Base-by-base conservation (phyloP, 169 alveolate genomes). In the Besnoitia besnoiti region DNA sequence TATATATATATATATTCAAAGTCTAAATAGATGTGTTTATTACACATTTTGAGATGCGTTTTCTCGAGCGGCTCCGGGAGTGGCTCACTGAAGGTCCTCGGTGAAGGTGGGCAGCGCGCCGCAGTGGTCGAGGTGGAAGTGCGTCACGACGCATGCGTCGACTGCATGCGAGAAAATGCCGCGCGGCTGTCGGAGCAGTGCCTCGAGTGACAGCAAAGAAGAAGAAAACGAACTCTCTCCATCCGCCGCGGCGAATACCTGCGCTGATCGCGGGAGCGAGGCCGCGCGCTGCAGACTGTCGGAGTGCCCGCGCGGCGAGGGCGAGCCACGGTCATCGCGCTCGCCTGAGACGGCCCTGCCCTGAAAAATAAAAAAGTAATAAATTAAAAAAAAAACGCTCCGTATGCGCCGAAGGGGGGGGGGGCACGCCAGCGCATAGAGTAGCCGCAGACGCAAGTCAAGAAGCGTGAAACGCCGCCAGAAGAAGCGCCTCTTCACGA, bases 81-180 rank as follows among this genome's bases (percentile, higher is more conserved):
- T 27, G 50, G 19, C 92, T 33, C 47, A 89, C 92, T 85, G 85
- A n/a, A 98, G 95, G 89, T 97, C 95, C 94, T 99, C 99, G 39
- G 99, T 98, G 49, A 99, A 98, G 94, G 97, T 98, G 51, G 99
- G 99, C n/a, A 99, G 96, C 21, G 99, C 99, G 10, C 99, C 99
- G 93, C 99, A 97, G 95, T 99, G 99, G 94, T 98, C 99, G 93
- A 98, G 96, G 94, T 99, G 99, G 94, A 98, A 99, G 96, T 98
- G 99, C 85, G 99, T 97, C 40, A 89, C 47, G 0, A 76, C 51
- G 42, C 87, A 35, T 19, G 92, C 92, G 62, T 89, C 92, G 40
- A 73, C 51, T 33, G 87, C 76, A 37, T 67, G 42, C 84, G 92
- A 67, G 33, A 55, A 98, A 96, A 62, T 98, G 98, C 91, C 99